phyloP scores from a whole-genome alignment of 2,329 filamentous ascomycete species.

The Nothopassalora personata region DNA sequence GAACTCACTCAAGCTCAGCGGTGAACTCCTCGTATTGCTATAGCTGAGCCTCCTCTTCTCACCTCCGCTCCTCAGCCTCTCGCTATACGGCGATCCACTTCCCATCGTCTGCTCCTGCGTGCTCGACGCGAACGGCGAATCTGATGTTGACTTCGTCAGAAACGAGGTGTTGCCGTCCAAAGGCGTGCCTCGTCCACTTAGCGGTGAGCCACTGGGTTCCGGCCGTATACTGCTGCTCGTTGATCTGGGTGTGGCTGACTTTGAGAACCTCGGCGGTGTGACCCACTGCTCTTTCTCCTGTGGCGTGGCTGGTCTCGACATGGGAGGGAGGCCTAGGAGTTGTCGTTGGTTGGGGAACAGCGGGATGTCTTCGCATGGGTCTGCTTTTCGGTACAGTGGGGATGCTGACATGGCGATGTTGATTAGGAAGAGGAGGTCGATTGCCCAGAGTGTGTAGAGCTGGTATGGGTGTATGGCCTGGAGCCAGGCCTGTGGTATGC shows the following conservation, averaged over 20 bases:
- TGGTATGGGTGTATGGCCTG: constrained; percentile 19
- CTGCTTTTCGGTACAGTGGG: constrained; percentile 66
- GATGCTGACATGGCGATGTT: constrained; percentile 68
- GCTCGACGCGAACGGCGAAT: constrained; percentile 16
- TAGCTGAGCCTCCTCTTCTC: constrained; percentile 58
- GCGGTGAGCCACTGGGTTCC: constrained; percentile 48
- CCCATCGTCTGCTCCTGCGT: constrained; percentile 3
- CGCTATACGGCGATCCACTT: constrained; percentile 4
- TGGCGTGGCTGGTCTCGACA: constrained; percentile 56
- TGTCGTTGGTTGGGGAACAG: constrained; percentile 83
- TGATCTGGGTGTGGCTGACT: constrained; percentile 64
- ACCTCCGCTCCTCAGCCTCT: constrained; percentile 8
- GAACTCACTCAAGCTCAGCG: constrained; percentile 42
- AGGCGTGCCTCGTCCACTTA: constrained; percentile 48
- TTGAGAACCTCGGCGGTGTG: constrained; percentile 80
- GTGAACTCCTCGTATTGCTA: constrained; percentile 47
- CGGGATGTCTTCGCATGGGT: constrained; percentile 81
- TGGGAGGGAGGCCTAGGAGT: constrained; percentile 73
- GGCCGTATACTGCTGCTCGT: constrained; percentile 44
- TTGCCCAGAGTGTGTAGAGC: constrained; percentile 40
- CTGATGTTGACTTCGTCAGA: constrained; percentile 3
- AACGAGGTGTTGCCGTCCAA: constrained; percentile 12
- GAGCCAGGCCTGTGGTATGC: constrained; percentile 17
- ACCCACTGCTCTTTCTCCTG: constrained; percentile 66
- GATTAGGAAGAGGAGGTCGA: constrained; percentile 50